Percentiles rank a stretch among this genome's conserved stretches.
Evolutionary conservation across 306 rosid genomes (phyloP).

Genomic region (Adenanthera pavonina): DNA sequence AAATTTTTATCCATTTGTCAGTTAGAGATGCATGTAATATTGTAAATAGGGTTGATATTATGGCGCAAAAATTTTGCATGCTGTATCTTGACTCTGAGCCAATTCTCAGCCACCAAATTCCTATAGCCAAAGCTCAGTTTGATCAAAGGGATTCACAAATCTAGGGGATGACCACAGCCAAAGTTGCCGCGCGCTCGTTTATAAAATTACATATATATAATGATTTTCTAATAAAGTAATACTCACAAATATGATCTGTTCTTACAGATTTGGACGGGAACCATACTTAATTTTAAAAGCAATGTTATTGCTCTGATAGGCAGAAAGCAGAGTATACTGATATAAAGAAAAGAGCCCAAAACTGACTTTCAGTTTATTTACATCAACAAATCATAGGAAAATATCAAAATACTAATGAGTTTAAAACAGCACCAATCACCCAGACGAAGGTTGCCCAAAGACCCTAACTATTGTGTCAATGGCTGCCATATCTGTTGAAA

Average conservation of each 20-base stretch:
- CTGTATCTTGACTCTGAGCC: not conserved
- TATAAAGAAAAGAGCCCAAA: conserved; percentile 37
- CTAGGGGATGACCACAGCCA: not conserved
- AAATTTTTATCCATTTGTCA: not conserved
- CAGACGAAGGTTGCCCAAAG: conserved; percentile 23
- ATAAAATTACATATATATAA: too few relatives aligned
- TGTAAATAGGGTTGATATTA: not conserved
- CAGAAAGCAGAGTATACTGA: not conserved
- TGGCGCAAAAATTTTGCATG: not conserved
- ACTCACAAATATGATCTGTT: not conserved
- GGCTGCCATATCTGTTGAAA: conserved; percentile 37
- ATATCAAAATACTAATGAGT: conserved; percentile 34
- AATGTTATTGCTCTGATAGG: not conserved
- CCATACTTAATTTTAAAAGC: not conserved
- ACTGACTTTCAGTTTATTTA: conserved; percentile 41
- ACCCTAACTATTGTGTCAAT: conserved; percentile 43
- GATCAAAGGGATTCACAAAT: not conserved
- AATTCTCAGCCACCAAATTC: not conserved
- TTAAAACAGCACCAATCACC: conserved; percentile 32
- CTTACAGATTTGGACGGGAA: not conserved
- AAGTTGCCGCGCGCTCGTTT: not conserved
- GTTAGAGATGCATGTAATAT: not conserved
- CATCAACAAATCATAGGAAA: conserved; percentile 39
- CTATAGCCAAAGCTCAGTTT: not conserved
- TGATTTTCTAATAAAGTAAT: too few relatives aligned